Evolutionary conservation across 805 yeast species (phyloP), one percentile per base, ranked within the genome.

Genomic region (Blastobotrys parvus): DNA sequence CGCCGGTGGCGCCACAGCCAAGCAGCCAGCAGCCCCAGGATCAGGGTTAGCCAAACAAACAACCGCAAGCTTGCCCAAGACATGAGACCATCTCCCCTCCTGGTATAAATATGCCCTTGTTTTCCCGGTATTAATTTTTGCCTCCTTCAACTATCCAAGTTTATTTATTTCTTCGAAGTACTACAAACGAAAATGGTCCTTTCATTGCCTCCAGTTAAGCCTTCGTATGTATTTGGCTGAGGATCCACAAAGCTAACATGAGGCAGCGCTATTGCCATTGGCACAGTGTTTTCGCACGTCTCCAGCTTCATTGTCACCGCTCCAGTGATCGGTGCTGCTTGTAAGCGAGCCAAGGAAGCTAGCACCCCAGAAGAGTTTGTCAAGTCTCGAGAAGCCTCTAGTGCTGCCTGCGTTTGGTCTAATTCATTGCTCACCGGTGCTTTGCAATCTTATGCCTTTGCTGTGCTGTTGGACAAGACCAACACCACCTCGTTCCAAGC

Each of bases 261-360:
- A 15, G 7, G 17, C 22, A 53, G 58, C 35, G 60, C 71, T 20
- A 54, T 67, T 45, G 67, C 69, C 37, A 48, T 67, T 37, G 71
- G 71, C 34, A 57, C 70, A 35, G 59, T 52, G 46, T 67, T 60
- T 59, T 42, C 63, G 41, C 68, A 65, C 48, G 56, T 58, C 34
- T 42, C 64, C 43, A 47, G 57, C 37, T 58, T 65, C 46, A 34
- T 67, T 30, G 50, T 60, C 17, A 51, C 61, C 39, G 60, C 62
- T 18, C 71, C 71, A 21, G 54, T 66, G 27, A 57, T 67, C 45
- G 69, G 68, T 32, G 60, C 64, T 31, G 61, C 67, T n/a, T 56
- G 51, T 55, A 46, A 57, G 48, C 60, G 56, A 53, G 68, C 70
- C 36, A 57, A 56, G 52, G 36, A 41, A 25, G 41, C 57, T 18